Percentiles rank a stretch among this genome's conserved stretches.
Conservation (phyloP, 2,329 filamentous ascomycete species). For the Lithohypha guttulata region DNA sequence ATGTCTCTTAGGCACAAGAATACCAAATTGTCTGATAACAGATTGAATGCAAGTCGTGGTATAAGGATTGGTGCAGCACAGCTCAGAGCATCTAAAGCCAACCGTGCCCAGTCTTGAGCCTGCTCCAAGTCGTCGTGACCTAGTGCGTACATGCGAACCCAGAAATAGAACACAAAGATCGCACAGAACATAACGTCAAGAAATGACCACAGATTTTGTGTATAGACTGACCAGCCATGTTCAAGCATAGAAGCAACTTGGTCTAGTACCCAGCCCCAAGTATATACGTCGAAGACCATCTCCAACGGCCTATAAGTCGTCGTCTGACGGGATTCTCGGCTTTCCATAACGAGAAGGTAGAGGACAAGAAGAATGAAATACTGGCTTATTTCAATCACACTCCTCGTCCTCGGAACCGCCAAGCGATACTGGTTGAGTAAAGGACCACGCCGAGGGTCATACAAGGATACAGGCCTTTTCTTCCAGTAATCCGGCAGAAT, state of each 20-base stretch:
- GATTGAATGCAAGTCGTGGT: constrained; percentile 68
- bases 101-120: constrained; percentile 11
- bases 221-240: constrained; percentile 70
- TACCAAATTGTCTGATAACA: constrained; percentile 73
- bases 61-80: constrained; percentile 68
- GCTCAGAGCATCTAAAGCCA: constrained; percentile 40
- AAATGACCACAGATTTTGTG: constrained; percentile 81
- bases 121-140: constrained; percentile 9
- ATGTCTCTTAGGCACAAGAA: constrained; percentile 72
- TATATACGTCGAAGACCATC: constrained; percentile 59
- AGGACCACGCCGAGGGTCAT: constrained; percentile 64
- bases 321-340: constrained; percentile 44
- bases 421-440: constrained; percentile 76
- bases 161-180: constrained; percentile 59
- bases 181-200: constrained; percentile 67
- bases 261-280: constrained; percentile 68
- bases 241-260: constrained; percentile 67
- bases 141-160: constrained; percentile 44
- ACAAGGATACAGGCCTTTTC: constrained; percentile 67
- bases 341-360: constrained; percentile 62
- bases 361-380: constrained; percentile 59
- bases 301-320: constrained; percentile 47
- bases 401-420: constrained; percentile 68
- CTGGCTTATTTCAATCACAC: constrained; percentile 62
- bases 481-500: constrained; percentile 82